Conservation (phyloP, 495 filamentous ascomycete species). For the Penicillium pancosmium region DNA sequence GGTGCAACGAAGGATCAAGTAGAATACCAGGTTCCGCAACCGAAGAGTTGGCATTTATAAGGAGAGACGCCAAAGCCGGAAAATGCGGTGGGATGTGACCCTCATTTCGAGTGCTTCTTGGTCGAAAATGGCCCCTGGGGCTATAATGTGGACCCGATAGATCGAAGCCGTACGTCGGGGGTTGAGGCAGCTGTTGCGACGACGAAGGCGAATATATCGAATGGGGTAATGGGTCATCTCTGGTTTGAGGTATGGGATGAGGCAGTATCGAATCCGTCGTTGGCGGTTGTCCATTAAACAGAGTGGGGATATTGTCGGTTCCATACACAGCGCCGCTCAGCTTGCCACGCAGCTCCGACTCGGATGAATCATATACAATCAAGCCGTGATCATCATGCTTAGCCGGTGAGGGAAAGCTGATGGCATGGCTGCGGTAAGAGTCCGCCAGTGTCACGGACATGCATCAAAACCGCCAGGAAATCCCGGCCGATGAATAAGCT, state of each 20-base stretch:
- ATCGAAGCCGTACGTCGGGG: conserved; percentile 38
- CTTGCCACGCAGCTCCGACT: conserved; percentile 34
- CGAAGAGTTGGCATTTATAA: background rate
- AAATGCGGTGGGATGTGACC: background rate
- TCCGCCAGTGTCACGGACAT: conserved; percentile 48
- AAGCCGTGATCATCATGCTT: conserved; percentile 28
- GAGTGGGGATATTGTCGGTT: conserved; percentile 31
- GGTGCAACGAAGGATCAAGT: conserved; percentile 2
- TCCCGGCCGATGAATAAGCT: conserved; percentile 30
- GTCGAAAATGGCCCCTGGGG: conserved; percentile 39
- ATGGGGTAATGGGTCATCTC: conserved; percentile 34
- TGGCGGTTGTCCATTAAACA: conserved; percentile 33
- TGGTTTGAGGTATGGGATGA: conserved; percentile 27
- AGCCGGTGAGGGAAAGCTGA: conserved; percentile 34
- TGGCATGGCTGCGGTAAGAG: conserved; percentile 46
- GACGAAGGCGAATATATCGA: conserved; percentile 26
- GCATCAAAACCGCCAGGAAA: conserved; percentile 46
- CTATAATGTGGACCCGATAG: conserved; percentile 31
- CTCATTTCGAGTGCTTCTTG: conserved; percentile 29
- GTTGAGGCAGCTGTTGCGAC: conserved; percentile 35
- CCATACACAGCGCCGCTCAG: conserved; percentile 34
- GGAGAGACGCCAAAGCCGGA: background rate
- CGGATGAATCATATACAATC: conserved; percentile 36
- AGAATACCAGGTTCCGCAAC: background rate
- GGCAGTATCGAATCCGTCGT: conserved; percentile 33